These are phyloP conservation scores for Diaporthe ampelina DNA, from an alignment of 2,329 filamentous ascomycete species.

Conservation along the genomic window DNA sequence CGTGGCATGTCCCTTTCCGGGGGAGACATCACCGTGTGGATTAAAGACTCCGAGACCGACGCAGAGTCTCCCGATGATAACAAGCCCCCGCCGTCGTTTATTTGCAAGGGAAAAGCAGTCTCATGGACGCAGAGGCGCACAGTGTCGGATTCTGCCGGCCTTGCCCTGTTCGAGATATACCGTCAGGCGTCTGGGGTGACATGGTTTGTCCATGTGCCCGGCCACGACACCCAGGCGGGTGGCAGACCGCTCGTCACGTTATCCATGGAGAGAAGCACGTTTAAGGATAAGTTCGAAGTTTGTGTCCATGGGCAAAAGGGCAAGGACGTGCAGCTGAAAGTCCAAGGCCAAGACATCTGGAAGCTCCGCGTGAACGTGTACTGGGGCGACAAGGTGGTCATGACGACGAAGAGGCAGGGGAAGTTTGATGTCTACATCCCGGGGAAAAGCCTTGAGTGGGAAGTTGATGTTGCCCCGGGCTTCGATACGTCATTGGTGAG, in stretches of 20 bases:
- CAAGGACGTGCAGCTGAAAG: background rate
- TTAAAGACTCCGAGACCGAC: background rate
- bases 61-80: background rate
- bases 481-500: constrained; percentile 27
- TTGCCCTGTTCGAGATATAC: background rate
- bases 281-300: constrained; percentile 11
- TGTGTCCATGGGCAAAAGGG: constrained; percentile 3
- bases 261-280: background rate
- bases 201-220: constrained; percentile 1
- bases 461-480: constrained; percentile 17
- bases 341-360: constrained; percentile 5
- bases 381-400: constrained; percentile 7
- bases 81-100: constrained; percentile 6
- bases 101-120: constrained; percentile 12
- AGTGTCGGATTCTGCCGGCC: constrained; percentile 3
- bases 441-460: background rate
- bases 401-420: constrained; percentile 14
- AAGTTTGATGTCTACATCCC: constrained; percentile 12
- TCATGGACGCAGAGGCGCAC: constrained; percentile 12
- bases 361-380: constrained; percentile 21
- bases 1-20: constrained; percentile 6
- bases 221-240: constrained; percentile 1
- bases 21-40: constrained; percentile 3
- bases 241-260: constrained; percentile 2
- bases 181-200: background rate